Conservation (phyloP, 306 rosid genomes). For the Dalbergia cultrata region DNA sequence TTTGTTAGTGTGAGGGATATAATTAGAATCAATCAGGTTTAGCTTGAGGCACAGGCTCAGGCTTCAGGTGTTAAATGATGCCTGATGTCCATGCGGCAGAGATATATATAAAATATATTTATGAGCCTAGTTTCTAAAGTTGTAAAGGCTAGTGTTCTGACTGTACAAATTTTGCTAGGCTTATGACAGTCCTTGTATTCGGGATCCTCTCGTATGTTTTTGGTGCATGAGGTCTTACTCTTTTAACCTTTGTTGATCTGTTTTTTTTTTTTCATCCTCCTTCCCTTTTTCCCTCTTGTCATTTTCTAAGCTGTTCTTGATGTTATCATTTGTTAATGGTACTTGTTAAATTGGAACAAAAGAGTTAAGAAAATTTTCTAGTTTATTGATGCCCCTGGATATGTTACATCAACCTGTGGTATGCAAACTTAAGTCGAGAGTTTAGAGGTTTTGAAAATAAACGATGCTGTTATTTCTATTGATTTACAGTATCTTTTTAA, state of each 20-base stretch:
- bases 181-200: conserved; percentile 41
- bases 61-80: conserved; percentile 52
- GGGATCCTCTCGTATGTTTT: conserved; percentile 38
- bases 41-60: conserved; percentile 39
- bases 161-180: conserved; percentile 56
- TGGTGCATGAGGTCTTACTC: conserved; percentile 42
- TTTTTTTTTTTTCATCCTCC: not conserved
- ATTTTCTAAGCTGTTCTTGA: not conserved
- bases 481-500: no score
- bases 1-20: conserved; percentile 74
- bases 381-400: no score
- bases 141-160: conserved; percentile 51
- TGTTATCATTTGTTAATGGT: not conserved
- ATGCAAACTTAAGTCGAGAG: no score
- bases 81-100: conserved; percentile 62
- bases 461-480: no score
- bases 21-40: conserved; percentile 65
- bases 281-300: not conserved
- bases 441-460: not conserved
- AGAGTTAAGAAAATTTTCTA: not conserved
- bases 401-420: no score
- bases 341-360: no score
- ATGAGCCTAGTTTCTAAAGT: conserved; percentile 46
- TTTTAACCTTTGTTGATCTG: not conserved
- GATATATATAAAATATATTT: conserved; percentile 50